Base-by-base conservation (phyloP, 495 filamentous ascomycete species). In the Letharia lupina region DNA sequence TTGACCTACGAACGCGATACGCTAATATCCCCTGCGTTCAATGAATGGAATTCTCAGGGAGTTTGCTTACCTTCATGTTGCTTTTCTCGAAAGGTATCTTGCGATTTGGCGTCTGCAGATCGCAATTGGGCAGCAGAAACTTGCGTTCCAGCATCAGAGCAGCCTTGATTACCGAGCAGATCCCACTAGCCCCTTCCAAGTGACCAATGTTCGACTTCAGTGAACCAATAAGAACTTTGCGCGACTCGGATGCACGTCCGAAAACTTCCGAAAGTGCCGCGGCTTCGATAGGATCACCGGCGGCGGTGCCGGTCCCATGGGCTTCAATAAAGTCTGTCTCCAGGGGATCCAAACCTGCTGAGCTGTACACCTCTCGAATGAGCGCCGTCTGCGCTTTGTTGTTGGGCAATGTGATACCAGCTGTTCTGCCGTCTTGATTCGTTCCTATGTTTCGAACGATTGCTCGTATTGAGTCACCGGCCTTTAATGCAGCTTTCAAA, bases 121-220 rank as follows among this genome's bases (percentile, higher is more conserved):
- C 75, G 5, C 82, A 67, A 61, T 85, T 87, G 0, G 84, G 83
- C 0, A 82, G 79, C 18, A 86, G 78, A 0, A 70, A 68, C 7
- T 65, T 63, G 41, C 83, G 73, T 62, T 81, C 79, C 62, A 89
- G 73, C 31, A 80, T 75, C n/a, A 83, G 66, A 2, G 80, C 75
- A 1, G 80, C 79, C 72, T 88, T 88, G 6, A 89, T 72, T 0
- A 88, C 35, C 1, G 79, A 80, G 2, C 83, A 83, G 56, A 87
- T 54, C 6, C 82, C 85, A 0, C 81, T 80, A 4, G 80, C 77
- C 23, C 77, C 84, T 68, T 84, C 83, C 3, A 69, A 67, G 68
- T 86, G 84, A 0, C 84, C 83, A 64, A 84, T 66, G 41, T 81
- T 79, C 3, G 81, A 76, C 64, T 84, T 85, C 20, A 84, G 70